Evolutionary conservation across 2,329 filamentous ascomycete species (phyloP), one percentile per base, ranked within the genome.

Genomic region (Colletotrichum nymphaeae): DNA sequence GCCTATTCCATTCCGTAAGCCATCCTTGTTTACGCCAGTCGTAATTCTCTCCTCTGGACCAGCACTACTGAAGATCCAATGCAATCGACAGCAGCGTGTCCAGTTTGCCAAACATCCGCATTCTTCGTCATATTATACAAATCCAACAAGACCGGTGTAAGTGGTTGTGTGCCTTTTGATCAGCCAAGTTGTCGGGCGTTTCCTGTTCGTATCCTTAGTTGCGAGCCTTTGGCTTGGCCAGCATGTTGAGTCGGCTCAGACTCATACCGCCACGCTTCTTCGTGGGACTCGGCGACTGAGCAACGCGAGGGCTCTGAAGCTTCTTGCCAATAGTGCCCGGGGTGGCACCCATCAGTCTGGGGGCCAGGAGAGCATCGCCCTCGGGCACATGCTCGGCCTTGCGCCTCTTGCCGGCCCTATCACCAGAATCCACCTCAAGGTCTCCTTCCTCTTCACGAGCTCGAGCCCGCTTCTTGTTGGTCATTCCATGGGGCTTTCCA

Each of bases 401-500:
- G 52, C 86, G 86, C 83, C 91, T 92, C 86, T 93, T 93, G 30
- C 86, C 83, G 1, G 87, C 87, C 58, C 84, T 80, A 63, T 88
- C 86, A 0, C 86, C 85, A 42, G 89, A 87, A 66, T 91, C 89
- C 67, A 89, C 88, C 55, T 90, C 89, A 60, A 86, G 87, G 52
- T 88, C 86, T 66, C 91, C 89, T 63, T 90, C 89, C 60, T 90
- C 89, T 64, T 86, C 87, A 65, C 82, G 87, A 19, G 87, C 86
- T n/a, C 91, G 86, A 76, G 88, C 86, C 30, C 91, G 88, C 82
- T 92, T 93, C 85, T 93, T 93, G 83, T 90, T 92, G 8, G 85
- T 81, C 82, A 93, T 88, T 22, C 91, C 91, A 76, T 93, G 91
- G 4, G 89, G 86, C 49, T 90, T 86, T 52, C 86, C 86, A n/a